These are phyloP conservation scores for Pseudopediastrum boryanum DNA, from an alignment of 139 green algal genomes.

Conservation along the genomic window DNA sequence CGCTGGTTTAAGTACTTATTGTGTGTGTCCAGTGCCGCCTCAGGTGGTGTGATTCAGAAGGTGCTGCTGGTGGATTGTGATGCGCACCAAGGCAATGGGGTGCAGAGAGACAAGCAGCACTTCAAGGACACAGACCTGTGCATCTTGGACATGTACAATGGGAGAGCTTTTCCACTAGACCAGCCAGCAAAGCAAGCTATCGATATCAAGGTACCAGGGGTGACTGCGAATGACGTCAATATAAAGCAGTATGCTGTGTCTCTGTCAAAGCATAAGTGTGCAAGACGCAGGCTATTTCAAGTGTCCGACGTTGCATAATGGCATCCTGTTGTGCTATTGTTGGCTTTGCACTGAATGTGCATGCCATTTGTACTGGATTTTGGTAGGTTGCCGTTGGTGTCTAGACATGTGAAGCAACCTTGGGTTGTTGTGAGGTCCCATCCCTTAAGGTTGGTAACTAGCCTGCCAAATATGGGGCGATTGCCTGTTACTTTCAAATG, in stretches of 20 bases:
- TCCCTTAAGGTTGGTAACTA: too few relatives aligned
- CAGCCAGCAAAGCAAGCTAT: neutral
- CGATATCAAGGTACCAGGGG: slow-evolving; percentile 11
- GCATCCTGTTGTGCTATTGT: neutral
- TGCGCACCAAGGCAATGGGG: slow-evolving; percentile 71
- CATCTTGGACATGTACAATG: slow-evolving; percentile 75
- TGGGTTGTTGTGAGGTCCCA: too few relatives aligned
- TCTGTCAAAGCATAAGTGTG: neutral
- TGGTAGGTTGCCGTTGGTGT: too few relatives aligned
- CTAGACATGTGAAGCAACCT: too few relatives aligned
- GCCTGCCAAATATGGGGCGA: too few relatives aligned
- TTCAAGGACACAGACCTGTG: slow-evolving; percentile 57
- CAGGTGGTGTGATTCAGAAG: slow-evolving; percentile 36
- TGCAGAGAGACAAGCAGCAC: slow-evolving; percentile 70
- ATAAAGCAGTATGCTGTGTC: neutral
- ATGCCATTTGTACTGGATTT: neutral
- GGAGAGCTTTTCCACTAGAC: slow-evolving; percentile 42
- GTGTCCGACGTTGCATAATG: neutral
- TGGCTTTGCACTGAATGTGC: neutral
- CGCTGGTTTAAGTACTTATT: neutral
- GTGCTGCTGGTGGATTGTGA: slow-evolving; percentile 80
- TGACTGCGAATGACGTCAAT: neutral
- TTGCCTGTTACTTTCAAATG: too few relatives aligned
- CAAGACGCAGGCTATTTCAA: neutral
- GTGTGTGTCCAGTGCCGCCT: neutral